Conservation (phyloP, 2,329 filamentous ascomycete genomes). For the Lomentospora prolificans region DNA sequence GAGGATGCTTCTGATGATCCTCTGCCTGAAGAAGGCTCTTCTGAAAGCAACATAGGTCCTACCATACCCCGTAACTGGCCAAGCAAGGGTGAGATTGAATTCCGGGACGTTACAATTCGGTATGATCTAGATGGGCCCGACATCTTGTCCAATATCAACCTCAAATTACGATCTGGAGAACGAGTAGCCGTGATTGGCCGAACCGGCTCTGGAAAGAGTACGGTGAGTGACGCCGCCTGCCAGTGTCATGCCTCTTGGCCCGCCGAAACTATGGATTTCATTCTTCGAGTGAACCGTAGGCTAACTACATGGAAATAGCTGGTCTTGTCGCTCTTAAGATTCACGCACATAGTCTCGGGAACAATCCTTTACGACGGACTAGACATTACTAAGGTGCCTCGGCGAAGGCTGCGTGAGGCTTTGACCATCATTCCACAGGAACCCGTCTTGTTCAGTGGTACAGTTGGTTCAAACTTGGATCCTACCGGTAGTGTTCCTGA, state of each 20-base stretch:
- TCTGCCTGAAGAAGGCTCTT: constrained; percentile 18
- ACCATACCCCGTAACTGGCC: constrained; percentile 24
- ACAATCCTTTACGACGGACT: constrained; percentile 35
- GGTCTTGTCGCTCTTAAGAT: constrained; percentile 35
- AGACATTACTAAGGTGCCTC: constrained; percentile 32
- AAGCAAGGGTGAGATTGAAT: constrained; percentile 24
- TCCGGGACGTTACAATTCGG: constrained; percentile 26
- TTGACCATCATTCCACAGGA: constrained; percentile 42
- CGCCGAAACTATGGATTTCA: background rate
- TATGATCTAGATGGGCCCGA: constrained; percentile 26
- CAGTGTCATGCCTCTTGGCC: too few species aligned
- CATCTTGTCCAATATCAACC: constrained; percentile 30
- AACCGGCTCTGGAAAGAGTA: constrained; percentile 67
- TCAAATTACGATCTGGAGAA: constrained; percentile 45
- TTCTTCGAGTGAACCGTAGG: background rate
- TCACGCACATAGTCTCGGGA: constrained; percentile 30
- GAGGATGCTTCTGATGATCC: constrained; percentile 23
- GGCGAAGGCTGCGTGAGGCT: constrained; percentile 32
- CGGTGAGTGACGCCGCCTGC: too few species aligned
- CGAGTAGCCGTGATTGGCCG: constrained; percentile 65
- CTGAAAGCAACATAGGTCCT: constrained; percentile 17
- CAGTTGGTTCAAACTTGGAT: constrained; percentile 42
- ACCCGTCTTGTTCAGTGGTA: constrained; percentile 36
- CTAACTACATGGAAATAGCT: constrained; percentile 14
- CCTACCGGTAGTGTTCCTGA: constrained; percentile 40